Evolutionary conservation across 192 early-diverging fungal species (phyloP), one percentile per base, ranked within the genome.

Genomic region (Rhizophagus clarus): DNA sequence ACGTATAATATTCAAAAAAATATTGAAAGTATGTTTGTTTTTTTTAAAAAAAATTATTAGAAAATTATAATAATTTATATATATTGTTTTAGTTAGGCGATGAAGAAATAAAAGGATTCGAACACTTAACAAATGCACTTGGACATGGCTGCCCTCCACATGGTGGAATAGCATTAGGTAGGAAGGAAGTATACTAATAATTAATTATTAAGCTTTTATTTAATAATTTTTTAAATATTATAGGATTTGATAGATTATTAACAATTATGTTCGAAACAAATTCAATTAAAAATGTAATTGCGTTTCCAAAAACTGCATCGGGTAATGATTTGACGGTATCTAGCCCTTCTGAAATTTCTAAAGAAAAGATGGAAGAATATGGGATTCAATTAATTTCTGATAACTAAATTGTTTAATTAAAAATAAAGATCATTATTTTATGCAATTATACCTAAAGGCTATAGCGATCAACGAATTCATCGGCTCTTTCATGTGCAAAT

Each of bases 281-380:
- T 1, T 95, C 94, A 28, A 92, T 97, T 67, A 86, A 95, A 17
- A 95, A 97, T 67, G 96, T 97, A 26, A 96, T 97, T 81, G 96
- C 96, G 9, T 97, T 97, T 81, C 96, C 96, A 11, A 97, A 97
- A 76, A 86, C 94, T 4, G 85, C 90, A 14, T 89, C 89, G 45
- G 96, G 95, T 31, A 90, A 90, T 22, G 96, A 97, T 83, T 83
- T 96, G 67, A 92, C 95, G 56, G 94, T 96, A 47, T 87, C 88
- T 12, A 92, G 93, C 64, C 96, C 96, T 7, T 89, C 92, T 3
- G 49, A 61, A 40, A 87, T 95, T 2, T 87, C 89, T 7, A 81
- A 85, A 11, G 83, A 82, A 37, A 88, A 91, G 79, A 81, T 97
- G 28, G 84, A 85, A 2, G 91, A 93, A 71, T 97, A 97, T 83